Percentiles rank a stretch among this genome's conserved stretches.
These are phyloP conservation scores for Thalia dealbata DNA, from an alignment of 176 grass and related monocot species.

Conservation along the genomic window DNA sequence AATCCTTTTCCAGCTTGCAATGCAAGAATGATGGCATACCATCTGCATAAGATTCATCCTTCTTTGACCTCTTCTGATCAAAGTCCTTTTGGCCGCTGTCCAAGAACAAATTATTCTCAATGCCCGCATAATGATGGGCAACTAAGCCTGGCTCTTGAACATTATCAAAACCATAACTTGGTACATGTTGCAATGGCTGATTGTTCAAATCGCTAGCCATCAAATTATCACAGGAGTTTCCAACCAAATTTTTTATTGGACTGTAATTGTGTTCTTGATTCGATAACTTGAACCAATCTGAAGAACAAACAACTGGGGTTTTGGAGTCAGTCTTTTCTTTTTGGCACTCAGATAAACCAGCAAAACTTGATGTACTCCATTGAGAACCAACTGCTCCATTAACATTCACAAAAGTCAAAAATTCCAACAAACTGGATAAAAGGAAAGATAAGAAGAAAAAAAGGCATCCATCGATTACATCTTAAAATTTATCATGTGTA, in stretches of 20 bases:
- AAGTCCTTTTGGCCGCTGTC: constrained; percentile 23
- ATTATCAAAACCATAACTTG: constrained; percentile 20
- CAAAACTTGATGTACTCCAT: background rate
- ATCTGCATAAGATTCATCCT: constrained; percentile 25
- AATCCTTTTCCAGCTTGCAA: constrained; percentile 8
- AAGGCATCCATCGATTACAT: background rate
- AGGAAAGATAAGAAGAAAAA: background rate
- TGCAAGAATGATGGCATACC: constrained; percentile 12
- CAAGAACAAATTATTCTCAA: constrained; percentile 23
- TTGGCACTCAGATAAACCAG: constrained; percentile 22
- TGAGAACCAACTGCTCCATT: constrained; percentile 24
- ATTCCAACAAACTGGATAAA: background rate
- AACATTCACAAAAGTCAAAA: background rate
- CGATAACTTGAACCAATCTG: constrained; percentile 14
- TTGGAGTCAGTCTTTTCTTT: constrained; percentile 18
- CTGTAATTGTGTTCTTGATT: constrained; percentile 4
- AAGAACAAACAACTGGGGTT: background rate
- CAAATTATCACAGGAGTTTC: constrained; percentile 15
- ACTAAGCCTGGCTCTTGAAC: constrained; percentile 24
- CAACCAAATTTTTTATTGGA: constrained; percentile 1
- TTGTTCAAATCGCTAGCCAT: constrained; percentile 17
- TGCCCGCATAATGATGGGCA: constrained; percentile 11
- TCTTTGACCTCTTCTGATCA: constrained; percentile 8
- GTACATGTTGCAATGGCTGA: constrained; percentile 24
- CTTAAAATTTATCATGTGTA: background rate